Percentiles rank a stretch among this genome's conserved stretches.
phyloP scores from a whole-genome alignment of 306 rosid species.

The Ormosia semicastrata region DNA sequence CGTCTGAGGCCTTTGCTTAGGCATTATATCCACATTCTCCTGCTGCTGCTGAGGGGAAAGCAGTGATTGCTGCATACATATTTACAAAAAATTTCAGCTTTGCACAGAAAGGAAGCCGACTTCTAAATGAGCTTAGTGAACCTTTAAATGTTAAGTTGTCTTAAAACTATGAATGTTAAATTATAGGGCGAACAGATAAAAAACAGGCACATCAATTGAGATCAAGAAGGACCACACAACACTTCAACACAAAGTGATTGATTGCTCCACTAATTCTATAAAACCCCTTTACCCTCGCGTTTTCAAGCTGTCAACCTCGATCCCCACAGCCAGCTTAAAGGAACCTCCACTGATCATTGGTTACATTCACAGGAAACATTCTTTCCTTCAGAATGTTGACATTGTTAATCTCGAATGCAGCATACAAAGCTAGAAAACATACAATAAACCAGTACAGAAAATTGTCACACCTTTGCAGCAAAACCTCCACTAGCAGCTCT shows the following conservation, averaged over 20 bases:
- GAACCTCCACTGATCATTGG: background rate
- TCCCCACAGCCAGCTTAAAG: background rate
- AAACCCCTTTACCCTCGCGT: background rate
- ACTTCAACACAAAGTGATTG: background rate
- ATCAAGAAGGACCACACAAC: background rate
- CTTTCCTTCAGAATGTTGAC: background rate
- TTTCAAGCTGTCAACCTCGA: background rate
- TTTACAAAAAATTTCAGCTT: background rate
- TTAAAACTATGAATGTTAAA: background rate
- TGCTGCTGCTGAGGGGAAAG: constrained; percentile 36
- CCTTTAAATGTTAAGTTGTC: background rate
- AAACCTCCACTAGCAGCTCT: constrained; percentile 49
- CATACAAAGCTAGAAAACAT: constrained; percentile 5
- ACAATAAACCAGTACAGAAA: background rate
- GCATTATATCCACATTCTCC: constrained; percentile 33
- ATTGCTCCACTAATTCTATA: background rate
- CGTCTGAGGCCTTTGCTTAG: constrained; percentile 74
- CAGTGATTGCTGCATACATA: constrained; percentile 32
- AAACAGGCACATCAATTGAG: background rate
- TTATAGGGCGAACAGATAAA: background rate
- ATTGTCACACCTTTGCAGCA: constrained; percentile 50
- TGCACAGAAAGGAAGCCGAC: background rate
- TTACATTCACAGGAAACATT: background rate
- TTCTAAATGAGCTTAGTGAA: background rate
- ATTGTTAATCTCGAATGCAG: background rate